Percentiles rank a stretch among this genome's conserved stretches.
Conservation (phyloP, 2,329 filamentous ascomycete genomes). For the Didymella lethalis region DNA sequence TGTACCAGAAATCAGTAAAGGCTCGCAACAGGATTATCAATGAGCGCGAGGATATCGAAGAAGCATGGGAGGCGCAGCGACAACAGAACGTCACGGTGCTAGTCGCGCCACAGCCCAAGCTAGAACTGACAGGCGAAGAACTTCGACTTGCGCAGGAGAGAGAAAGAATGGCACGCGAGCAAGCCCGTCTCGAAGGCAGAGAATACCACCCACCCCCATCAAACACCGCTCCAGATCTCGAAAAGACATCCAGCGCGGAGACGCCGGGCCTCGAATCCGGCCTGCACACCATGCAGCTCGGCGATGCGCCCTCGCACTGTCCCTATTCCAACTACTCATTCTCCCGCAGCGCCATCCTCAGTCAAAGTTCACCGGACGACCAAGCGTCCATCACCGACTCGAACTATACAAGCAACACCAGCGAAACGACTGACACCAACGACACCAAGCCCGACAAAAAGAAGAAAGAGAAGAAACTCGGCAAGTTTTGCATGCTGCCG, state of each 20-base stretch:
- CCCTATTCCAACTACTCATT: conserved; percentile 43
- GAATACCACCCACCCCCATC: conserved; percentile 35
- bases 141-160: conserved; percentile 37
- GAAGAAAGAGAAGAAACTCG: conserved; percentile 59
- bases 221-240: conserved; percentile 5
- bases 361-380: conserved; percentile 36
- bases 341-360: conserved; percentile 42
- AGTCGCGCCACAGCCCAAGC: conserved; percentile 35
- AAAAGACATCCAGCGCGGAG: conserved; percentile 22
- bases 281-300: conserved; percentile 34
- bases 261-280: conserved; percentile 31
- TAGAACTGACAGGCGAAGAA: conserved; percentile 26
- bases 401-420: conserved; percentile 32
- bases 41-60: conserved; percentile 67
- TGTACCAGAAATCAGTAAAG: conserved; percentile 72
- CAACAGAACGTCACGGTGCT: conserved; percentile 42
- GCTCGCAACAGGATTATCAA: conserved; percentile 70
- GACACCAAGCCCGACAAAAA: conserved; percentile 8
- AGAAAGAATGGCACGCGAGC: conserved; percentile 15
- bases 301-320: conserved; percentile 18
- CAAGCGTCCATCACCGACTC: conserved; percentile 33
- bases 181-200: conserved; percentile 24
- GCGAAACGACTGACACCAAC: conserved; percentile 22
- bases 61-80: conserved; percentile 52
- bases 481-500: conserved; percentile 81